These are phyloP conservation scores for Coniochaeta sp. DNA, from an alignment of 2,329 filamentous ascomycete genomes.

Conservation along the genomic window DNA sequence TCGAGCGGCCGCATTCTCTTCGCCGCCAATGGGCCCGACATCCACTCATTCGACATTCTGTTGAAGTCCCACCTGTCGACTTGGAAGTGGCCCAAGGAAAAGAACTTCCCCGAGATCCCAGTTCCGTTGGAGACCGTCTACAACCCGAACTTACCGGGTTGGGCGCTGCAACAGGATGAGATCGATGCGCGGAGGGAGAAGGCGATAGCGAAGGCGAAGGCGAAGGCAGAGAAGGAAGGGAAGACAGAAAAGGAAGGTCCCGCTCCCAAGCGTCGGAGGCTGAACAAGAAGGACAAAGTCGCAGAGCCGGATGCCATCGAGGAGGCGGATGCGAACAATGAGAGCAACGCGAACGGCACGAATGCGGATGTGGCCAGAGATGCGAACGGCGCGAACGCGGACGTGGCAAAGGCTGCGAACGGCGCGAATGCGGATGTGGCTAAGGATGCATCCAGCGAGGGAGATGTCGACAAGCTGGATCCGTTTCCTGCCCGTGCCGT, in stretches of 20 bases:
- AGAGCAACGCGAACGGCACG: conserved; percentile 6
- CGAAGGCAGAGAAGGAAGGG: too few relatives aligned
- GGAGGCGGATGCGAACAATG: too few relatives aligned
- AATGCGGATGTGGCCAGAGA: background rate
- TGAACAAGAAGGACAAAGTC: conserved; percentile 6
- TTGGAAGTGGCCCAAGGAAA: conserved; percentile 45
- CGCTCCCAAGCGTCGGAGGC: conserved; percentile 19
- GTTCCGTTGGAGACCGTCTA: conserved; percentile 14
- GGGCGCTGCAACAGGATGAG: background rate
- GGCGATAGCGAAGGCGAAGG: background rate
- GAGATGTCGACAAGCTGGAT: background rate
- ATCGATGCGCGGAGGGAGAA: background rate
- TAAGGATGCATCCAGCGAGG: background rate
- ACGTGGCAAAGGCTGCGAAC: conserved; percentile 8
- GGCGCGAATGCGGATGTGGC: background rate
- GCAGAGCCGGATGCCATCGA: too few relatives aligned
- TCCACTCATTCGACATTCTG: conserved; percentile 59
- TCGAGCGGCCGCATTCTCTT: conserved; percentile 52
- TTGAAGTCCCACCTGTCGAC: conserved; percentile 51
- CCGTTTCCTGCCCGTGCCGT: conserved; percentile 4
- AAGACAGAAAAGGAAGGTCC: conserved; percentile 9
- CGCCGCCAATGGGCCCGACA: conserved; percentile 64
- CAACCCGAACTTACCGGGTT: background rate
- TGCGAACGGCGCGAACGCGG: conserved; percentile 1
- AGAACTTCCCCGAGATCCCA: background rate